phyloP scores from a whole-genome alignment of 2,329 filamentous ascomycete species.

The Canariomyces notabilis region DNA sequence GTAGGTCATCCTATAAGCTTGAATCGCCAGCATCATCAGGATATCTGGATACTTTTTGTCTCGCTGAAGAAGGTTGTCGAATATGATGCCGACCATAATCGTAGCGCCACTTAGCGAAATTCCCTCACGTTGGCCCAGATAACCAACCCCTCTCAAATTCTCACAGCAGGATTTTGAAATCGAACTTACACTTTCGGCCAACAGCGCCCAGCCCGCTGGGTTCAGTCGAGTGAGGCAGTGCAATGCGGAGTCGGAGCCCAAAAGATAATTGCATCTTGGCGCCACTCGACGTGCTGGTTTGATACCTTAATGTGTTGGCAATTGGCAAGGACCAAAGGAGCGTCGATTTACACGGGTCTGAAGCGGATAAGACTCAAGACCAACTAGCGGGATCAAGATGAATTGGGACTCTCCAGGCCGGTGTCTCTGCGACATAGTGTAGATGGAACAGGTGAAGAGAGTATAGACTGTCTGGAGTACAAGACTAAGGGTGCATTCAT shows the following conservation, averaged over 20 bases:
- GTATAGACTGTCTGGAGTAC: no score
- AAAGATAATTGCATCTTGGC: not conserved
- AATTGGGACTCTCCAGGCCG: no score
- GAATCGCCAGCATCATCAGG: not conserved
- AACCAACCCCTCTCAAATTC: not conserved
- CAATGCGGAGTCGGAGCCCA: not conserved
- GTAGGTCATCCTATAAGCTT: no score
- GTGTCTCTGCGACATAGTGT: no score
- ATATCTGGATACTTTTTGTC: no score
- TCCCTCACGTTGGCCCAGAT: not conserved
- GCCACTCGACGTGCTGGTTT: not conserved
- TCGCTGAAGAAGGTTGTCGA: not conserved
- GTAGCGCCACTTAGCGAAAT: not conserved
- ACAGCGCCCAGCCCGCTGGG: not conserved
- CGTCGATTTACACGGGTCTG: not conserved
- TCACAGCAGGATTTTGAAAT: not conserved
- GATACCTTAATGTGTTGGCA: not conserved
- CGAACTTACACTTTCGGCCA: no score
- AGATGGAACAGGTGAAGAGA: no score
- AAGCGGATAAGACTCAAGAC: not conserved
- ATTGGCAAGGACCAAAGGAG: no score
- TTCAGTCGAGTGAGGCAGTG: not conserved
- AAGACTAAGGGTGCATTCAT: no score
- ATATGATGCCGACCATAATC: not conserved
- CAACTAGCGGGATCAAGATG: no score